A percentile compares a stretch with the other conserved stretches of the same genome.
phyloP scores from a whole-genome alignment of 2,329 filamentous ascomycete species.

The Neonectria punicea region DNA sequence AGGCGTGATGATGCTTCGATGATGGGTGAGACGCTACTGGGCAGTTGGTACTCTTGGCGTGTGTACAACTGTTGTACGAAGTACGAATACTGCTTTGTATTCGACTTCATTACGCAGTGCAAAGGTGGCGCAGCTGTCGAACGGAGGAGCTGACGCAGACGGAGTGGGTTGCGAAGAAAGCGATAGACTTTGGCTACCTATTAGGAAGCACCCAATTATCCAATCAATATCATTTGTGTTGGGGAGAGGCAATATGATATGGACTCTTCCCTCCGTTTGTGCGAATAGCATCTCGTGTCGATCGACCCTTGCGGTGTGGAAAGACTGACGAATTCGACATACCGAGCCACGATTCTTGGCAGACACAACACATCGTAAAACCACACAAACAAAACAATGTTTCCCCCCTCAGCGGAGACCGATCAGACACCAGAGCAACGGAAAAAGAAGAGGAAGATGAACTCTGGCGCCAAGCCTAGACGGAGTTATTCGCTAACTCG shows the following conservation, averaged over 20 bases:
- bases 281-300: background rate
- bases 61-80: too few species aligned
- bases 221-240: background rate
- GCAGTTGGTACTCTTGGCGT: background rate
- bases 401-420: background rate
- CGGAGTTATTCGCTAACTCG: background rate
- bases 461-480: background rate
- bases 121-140: constrained; percentile 9
- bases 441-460: background rate
- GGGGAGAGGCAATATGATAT: background rate
- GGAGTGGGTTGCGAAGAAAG: background rate
- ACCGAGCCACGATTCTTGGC: background rate
- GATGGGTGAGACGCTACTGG: background rate
- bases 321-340: background rate
- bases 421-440: background rate
- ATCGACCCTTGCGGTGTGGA: background rate
- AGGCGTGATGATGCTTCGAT: background rate
- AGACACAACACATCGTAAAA: background rate
- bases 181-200: background rate
- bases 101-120: constrained; percentile 8
- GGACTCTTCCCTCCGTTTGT: background rate
- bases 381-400: background rate
- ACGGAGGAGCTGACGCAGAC: constrained; percentile 6
- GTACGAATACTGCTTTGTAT: too few species aligned
- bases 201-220: background rate